Evolutionary conservation across 2,329 filamentous ascomycete genomes (phyloP), one percentile per base, ranked within the genome.

Genomic region (Hypoxylon sp.): DNA sequence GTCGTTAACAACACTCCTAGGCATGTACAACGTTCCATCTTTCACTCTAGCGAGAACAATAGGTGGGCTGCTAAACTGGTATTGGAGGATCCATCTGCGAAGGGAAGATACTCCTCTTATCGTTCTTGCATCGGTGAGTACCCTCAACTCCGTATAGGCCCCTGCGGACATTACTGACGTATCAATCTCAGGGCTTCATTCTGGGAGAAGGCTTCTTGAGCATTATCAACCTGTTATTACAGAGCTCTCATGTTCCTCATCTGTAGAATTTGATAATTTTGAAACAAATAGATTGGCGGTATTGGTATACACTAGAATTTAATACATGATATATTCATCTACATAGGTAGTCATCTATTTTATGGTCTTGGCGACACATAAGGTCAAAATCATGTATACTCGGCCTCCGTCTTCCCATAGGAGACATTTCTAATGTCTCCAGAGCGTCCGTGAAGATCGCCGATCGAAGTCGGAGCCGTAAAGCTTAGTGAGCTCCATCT

Each of bases 11-110:
- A 52, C 19, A 34, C 37, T 46, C 16, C 5, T 71, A 90, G 91
- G 96, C 51, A 99, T 99, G 89, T 99, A 98, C 80, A 99, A 98
- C 74, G 93, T 95, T 0, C 96, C 96, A 0, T 97, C 93, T 0
- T 99, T 99, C 76, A 99, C 96, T 0, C 82, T 99, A 37, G 94
- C 96, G 0, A 84, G 96, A 67, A 92, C 93, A 0, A 88, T 93
- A 8, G 96, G 96, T 2, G 96, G 96, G 0, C 50, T 88, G 6
- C 71, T 86, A 27, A 90, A 88, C 68, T 94, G 91, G 85, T 96
- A 91, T 80, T 97, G 94, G 94, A 84, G 82, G 56, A 81, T 81
- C 77, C 75, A 80, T 77, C 75, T 79, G 76, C 77, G 81, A 73
- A 79, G 80, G 74, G 81, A 83, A 73, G 91, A 90, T 73, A 94